These are phyloP conservation scores for Diatrype stigma DNA, from an alignment of 2,329 filamentous ascomycete genomes.

Conservation along the genomic window DNA sequence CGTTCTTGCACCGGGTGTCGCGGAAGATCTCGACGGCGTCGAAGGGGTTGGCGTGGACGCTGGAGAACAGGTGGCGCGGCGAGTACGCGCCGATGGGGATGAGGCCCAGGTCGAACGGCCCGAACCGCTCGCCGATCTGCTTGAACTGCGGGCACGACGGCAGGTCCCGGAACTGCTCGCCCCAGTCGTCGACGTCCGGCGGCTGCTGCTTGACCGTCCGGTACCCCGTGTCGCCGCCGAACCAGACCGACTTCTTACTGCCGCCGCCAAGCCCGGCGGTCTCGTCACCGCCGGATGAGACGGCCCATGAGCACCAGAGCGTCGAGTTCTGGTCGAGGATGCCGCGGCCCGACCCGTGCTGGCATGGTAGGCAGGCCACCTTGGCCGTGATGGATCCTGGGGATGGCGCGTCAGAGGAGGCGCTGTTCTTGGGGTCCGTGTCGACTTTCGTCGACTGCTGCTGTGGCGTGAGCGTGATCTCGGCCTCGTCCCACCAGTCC, in stretches of 20 bases:
- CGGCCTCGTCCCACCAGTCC: slow-evolving; percentile 90
- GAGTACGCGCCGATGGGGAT: slow-evolving; percentile 92
- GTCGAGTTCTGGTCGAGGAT: slow-evolving; percentile 69
- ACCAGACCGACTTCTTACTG: slow-evolving; percentile 86
- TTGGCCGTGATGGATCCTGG: slow-evolving; percentile 60
- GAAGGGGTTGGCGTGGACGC: slow-evolving; percentile 80
- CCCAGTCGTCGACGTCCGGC: slow-evolving; percentile 64
- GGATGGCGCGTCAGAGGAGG: slow-evolving; percentile 17
- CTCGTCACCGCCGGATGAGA: slow-evolving; percentile 61
- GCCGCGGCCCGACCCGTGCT: slow-evolving; percentile 71
- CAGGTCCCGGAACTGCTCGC: slow-evolving; percentile 57
- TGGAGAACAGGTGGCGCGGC: slow-evolving; percentile 67
- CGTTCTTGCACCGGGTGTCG: slow-evolving; percentile 73
- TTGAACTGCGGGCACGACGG: slow-evolving; percentile 80
- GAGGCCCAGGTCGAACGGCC: slow-evolving; percentile 85
- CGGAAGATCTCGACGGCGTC: slow-evolving; percentile 87
- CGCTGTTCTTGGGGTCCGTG: slow-evolving; percentile 23
- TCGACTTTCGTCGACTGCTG: slow-evolving; percentile 20
- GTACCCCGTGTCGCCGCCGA: slow-evolving; percentile 89
- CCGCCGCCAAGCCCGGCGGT: no score
- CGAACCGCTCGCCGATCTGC: slow-evolving; percentile 73
- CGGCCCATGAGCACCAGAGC: slow-evolving; percentile 84
- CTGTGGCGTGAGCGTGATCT: slow-evolving; percentile 55
- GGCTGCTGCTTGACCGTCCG: slow-evolving; percentile 66
- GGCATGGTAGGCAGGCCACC: slow-evolving; percentile 76